A percentile compares a stretch with the other conserved stretches of the same genome.
Evolutionary conservation across 129 eudicot genomes (phyloP).

Genomic region (Scalesia atractyloides): DNA sequence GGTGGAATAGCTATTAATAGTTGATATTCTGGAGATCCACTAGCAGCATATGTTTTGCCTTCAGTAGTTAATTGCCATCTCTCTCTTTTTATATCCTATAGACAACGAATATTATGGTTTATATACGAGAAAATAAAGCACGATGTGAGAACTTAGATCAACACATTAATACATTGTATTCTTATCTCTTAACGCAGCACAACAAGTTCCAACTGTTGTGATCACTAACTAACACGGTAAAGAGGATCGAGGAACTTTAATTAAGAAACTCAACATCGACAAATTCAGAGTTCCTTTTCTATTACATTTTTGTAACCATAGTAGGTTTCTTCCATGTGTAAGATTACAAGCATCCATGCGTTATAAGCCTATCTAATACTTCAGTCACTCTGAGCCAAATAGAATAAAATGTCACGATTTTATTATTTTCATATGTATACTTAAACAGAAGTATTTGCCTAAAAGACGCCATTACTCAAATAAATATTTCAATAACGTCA

Average conservation of each 20-base stretch:
- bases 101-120: constrained; percentile 1
- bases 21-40: constrained; percentile 86
- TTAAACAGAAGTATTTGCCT: not conserved
- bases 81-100: constrained; percentile 89
- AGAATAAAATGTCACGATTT: not conserved
- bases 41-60: constrained; percentile 72
- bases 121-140: not conserved
- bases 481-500: not conserved
- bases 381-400: not conserved
- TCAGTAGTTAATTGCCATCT: constrained; percentile 80
- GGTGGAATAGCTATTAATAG: constrained; percentile 72
- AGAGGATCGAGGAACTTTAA: not conserved
- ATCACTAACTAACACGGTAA: not conserved
- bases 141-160: not conserved
- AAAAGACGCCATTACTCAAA: not conserved
- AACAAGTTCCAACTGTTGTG: not conserved
- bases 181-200: not conserved
- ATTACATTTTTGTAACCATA: not conserved
- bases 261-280: not conserved
- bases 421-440: not conserved
- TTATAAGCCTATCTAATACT: not conserved
- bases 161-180: not conserved
- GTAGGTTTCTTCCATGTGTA: not conserved
- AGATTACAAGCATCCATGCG: not conserved
- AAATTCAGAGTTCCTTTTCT: not conserved